Percentiles rank a stretch among this genome's conserved stretches.
Conservation (phyloP, 208 protist genomes). For the Tetramitus jugosus region DNA sequence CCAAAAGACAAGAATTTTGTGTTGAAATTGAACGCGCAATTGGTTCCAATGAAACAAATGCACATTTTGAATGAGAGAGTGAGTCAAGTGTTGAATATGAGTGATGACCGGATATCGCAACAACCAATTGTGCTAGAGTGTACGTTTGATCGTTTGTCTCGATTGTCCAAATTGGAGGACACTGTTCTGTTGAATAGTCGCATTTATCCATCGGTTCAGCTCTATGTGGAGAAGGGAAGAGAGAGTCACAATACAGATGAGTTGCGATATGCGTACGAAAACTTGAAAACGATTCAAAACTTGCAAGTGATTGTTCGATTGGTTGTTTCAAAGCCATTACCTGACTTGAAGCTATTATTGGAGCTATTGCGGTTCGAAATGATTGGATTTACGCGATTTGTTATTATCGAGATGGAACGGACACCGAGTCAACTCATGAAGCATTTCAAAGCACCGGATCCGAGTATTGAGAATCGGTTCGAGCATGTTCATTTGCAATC, state of each 20-base stretch:
- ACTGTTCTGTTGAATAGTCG: neutral
- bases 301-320: neutral
- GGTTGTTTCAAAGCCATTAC: neutral
- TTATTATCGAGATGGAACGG: constrained; percentile 9
- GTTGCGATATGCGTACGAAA: neutral
- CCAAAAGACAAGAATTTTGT: neutral
- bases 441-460: neutral
- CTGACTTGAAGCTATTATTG: neutral
- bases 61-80: neutral
- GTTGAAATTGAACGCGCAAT: neutral
- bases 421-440: constrained; percentile 20
- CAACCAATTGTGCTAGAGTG: constrained; percentile 9
- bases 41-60: neutral
- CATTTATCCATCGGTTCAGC: constrained; percentile 1
- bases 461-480: too few species aligned
- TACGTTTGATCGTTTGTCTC: neutral
- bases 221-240: neutral
- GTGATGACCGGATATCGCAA: neutral
- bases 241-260: neutral
- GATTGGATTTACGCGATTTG: neutral
- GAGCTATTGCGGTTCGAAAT: neutral
- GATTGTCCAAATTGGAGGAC: constrained; percentile 1
- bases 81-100: neutral
- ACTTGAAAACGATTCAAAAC: neutral
- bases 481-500: too few species aligned